phyloP scores from a whole-genome alignment of 2,329 filamentous ascomycete species.

The Fusarium virguliforme region DNA sequence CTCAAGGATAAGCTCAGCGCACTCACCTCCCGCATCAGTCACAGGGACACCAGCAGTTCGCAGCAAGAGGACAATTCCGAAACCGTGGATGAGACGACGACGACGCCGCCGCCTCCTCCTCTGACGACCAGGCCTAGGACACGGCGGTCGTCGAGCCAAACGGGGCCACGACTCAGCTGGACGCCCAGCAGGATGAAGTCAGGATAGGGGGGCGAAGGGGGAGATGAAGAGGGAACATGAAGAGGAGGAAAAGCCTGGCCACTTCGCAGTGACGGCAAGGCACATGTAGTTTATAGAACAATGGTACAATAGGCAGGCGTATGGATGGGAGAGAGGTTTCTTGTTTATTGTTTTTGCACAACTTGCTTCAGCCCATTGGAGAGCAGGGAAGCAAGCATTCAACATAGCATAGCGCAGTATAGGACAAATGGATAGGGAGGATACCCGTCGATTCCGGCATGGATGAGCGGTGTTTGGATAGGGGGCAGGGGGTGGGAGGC shows the following conservation, averaged over 20 bases:
- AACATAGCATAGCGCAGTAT: constrained; percentile 34
- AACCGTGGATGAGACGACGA: constrained; percentile 39
- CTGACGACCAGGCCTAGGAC: constrained; percentile 29
- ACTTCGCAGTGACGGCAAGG: constrained; percentile 16
- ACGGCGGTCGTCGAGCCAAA: constrained; percentile 43
- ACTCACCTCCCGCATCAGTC: constrained; percentile 53
- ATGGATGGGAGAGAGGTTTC: constrained; percentile 31
- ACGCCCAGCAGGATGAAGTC: constrained; percentile 41
- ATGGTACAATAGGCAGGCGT: constrained; percentile 36
- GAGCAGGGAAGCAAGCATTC: constrained; percentile 7
- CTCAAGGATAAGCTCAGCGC: constrained; percentile 58
- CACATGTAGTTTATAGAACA: constrained; percentile 34
- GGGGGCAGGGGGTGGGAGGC: constrained; percentile 14
- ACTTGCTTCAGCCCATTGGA: constrained; percentile 16
- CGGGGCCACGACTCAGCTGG: constrained; percentile 40
- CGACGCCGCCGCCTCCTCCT: constrained; percentile 16
- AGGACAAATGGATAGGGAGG: constrained; percentile 21
- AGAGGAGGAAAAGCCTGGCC: constrained; percentile 18
- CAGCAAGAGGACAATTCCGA: constrained; percentile 47
- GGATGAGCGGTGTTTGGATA: constrained; percentile 21
- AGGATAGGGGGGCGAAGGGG: not conserved
- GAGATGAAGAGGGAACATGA: constrained; percentile 11
- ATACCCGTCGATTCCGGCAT: constrained; percentile 4
- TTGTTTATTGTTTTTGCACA: constrained; percentile 39
- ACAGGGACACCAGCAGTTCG: constrained; percentile 41